Evolutionary conservation across 768 basidiomycete species (phyloP).

Genomic region (Kwoniella botswanensis): DNA sequence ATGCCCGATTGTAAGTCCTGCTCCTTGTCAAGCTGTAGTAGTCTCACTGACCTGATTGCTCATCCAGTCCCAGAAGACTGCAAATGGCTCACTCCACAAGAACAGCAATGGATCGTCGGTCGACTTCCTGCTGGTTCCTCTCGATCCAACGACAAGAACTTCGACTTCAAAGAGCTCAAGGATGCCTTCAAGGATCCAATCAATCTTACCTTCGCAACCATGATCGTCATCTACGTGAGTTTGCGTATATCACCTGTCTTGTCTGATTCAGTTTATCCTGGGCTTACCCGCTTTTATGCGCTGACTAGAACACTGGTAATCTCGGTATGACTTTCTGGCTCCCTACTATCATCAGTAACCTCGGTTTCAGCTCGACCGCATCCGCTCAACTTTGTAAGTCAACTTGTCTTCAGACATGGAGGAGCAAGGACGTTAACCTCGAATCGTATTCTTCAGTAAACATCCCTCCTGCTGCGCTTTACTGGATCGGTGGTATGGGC

Average conservation of each 20-base stretch:
- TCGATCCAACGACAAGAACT: constrained; percentile 32
- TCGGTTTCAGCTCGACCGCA: constrained; percentile 36
- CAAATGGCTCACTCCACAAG: constrained; percentile 41
- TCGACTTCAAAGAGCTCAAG: constrained; percentile 29
- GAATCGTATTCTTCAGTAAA: constrained; percentile 19
- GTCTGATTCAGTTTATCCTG: too few relatives aligned
- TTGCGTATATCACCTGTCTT: neutral
- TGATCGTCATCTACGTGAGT: constrained; percentile 34
- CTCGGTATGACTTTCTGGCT: constrained; percentile 45
- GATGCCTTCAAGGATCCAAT: constrained; percentile 27
- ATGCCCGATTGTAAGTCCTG: constrained; percentile 27
- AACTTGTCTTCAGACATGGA: constrained; percentile 14
- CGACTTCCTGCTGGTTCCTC: constrained; percentile 40
- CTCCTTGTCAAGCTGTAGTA: constrained; percentile 23
- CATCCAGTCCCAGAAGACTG: constrained; percentile 22
- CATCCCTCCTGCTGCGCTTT: constrained; percentile 37
- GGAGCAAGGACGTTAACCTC: constrained; percentile 20
- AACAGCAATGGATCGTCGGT: constrained; percentile 31
- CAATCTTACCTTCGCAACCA: constrained; percentile 11
- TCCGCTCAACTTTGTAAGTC: constrained; percentile 21
- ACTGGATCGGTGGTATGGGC: constrained; percentile 20
- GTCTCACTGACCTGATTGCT: constrained; percentile 22
- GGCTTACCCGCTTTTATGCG: too few relatives aligned
- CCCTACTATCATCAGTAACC: constrained; percentile 35
- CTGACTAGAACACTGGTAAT: constrained; percentile 9